A percentile compares a stretch with the other conserved stretches of the same genome.
Evolutionary conservation across 352 stramenopile species (phyloP).

Genomic region (Phytophthora sansomeana): DNA sequence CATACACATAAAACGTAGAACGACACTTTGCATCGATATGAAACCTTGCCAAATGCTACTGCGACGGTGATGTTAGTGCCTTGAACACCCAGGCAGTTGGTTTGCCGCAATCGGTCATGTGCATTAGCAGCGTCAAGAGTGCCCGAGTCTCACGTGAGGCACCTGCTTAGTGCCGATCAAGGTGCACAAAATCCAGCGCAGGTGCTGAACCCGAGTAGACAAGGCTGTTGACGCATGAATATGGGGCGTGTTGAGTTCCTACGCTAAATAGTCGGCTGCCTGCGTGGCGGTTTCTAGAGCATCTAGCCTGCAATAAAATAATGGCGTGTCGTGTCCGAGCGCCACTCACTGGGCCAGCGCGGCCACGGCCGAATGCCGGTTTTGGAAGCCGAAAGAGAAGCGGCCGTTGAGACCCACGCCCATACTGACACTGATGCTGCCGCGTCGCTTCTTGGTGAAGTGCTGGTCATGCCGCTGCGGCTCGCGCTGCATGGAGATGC

Average conservation of each 20-base stretch:
- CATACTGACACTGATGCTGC: slow-evolving; percentile 25
- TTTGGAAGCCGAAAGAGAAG: slow-evolving; percentile 33
- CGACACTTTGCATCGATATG: slow-evolving; percentile 1
- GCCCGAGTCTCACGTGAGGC: slow-evolving; percentile 12
- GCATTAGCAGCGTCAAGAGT: neutral
- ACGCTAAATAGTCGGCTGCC: slow-evolving; percentile 39
- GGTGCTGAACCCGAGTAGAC: too few species aligned
- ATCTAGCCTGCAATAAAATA: slow-evolving; percentile 37
- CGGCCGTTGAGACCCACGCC: slow-evolving; percentile 25
- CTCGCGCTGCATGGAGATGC: slow-evolving; percentile 42
- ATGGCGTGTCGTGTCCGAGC: neutral
- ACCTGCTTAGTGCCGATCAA: slow-evolving; percentile 6
- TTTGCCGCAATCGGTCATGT: neutral
- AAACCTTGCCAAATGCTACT: neutral
- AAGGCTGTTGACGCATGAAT: too few species aligned
- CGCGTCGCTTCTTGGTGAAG: slow-evolving; percentile 39
- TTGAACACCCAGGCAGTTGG: slow-evolving; percentile 22
- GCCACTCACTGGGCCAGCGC: slow-evolving; percentile 30
- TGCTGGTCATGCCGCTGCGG: slow-evolving; percentile 32
- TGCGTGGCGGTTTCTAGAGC: slow-evolving; percentile 25
- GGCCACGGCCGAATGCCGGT: slow-evolving; percentile 26
- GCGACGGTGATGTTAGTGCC: slow-evolving; percentile 9
- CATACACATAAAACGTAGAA: slow-evolving; percentile 24
- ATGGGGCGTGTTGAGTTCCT: slow-evolving; percentile 19
- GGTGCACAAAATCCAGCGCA: slow-evolving; percentile 26